These are phyloP conservation scores for Hordeum vulgare DNA, from an alignment of 176 grass and related monocot species.

Conservation along the genomic window DNA sequence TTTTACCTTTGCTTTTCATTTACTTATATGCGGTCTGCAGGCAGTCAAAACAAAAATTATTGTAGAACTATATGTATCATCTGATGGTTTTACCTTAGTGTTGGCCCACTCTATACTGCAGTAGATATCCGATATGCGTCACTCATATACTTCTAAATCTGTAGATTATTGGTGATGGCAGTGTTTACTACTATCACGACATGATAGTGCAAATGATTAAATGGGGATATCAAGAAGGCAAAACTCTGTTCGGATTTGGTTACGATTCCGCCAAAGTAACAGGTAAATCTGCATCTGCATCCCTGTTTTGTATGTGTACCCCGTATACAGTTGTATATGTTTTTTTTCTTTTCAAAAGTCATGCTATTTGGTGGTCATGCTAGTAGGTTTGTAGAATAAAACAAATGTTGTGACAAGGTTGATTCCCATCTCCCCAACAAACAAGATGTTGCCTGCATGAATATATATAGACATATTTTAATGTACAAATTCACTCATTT, in stretches of 20 bases:
- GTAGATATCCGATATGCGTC: background rate
- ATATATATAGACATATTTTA: too few species aligned
- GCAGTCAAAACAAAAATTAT: background rate
- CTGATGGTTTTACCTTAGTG: background rate
- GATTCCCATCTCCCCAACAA: too few species aligned
- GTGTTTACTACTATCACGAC: conserved; percentile 96
- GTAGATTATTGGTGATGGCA: conserved; percentile 67
- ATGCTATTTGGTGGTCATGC: too few species aligned
- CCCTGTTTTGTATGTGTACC: background rate
- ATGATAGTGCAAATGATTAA: conserved; percentile 98
- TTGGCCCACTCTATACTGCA: background rate
- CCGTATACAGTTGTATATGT: too few species aligned
- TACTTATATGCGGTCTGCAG: background rate
- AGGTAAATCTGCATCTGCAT: conserved; percentile 32
- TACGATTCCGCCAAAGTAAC: conserved; percentile 99
- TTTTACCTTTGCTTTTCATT: conserved; percentile 14
- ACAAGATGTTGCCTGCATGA: too few species aligned
- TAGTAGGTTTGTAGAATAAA: too few species aligned
- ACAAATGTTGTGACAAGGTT: too few species aligned
- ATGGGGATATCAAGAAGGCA: conserved; percentile 95
- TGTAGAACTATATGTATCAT: too few species aligned
- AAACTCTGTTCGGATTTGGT: conserved; percentile 97
- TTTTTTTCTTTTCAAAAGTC: too few species aligned
- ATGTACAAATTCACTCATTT: too few species aligned
- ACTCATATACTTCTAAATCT: conserved; percentile 21